Conservation (phyloP, 768 basidiomycete genomes). For the Mycena rosella region DNA sequence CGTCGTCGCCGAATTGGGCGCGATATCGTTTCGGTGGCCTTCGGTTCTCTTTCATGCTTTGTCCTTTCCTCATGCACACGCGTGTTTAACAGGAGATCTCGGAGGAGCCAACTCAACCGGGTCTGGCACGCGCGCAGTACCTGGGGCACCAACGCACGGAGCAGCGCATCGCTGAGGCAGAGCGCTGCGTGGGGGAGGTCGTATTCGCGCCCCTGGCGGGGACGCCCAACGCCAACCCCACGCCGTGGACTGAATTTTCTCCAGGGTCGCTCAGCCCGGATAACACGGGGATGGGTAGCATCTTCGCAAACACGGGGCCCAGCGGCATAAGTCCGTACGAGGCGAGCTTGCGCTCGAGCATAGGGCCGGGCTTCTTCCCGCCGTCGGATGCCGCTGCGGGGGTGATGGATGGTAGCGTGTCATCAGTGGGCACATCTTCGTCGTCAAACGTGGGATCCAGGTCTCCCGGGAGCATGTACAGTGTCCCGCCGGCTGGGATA, state of each 20-base stretch:
- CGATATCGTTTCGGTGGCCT: conserved; percentile 7
- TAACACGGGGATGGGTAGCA: too few relatives aligned
- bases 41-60: not conserved
- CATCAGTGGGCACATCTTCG: not conserved
- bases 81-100: conserved; percentile 88
- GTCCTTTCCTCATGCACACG: not conserved
- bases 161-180: conserved; percentile 72
- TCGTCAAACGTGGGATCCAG: not conserved
- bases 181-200: conserved; percentile 67
- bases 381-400: conserved; percentile 27
- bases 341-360: too few relatives aligned
- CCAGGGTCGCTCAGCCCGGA: too few relatives aligned
- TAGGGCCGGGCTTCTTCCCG: too few relatives aligned
- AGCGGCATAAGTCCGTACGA: not conserved
- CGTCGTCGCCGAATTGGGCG: conserved; percentile 25
- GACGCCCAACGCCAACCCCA: too few relatives aligned
- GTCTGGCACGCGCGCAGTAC: conserved; percentile 81
- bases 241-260: too few relatives aligned
- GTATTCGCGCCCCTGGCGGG: conserved; percentile 56
- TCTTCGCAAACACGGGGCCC: not conserved
- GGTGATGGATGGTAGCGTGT: conserved; percentile 15
- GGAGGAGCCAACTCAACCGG: conserved; percentile 84
- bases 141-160: conserved; percentile 74
- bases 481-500: not conserved
- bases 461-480: not conserved